Percentiles rank a stretch among this genome's conserved stretches.
These are phyloP conservation scores for Dionaea muscipula DNA, from an alignment of 179 eudicot genomes.

Conservation along the genomic window DNA sequence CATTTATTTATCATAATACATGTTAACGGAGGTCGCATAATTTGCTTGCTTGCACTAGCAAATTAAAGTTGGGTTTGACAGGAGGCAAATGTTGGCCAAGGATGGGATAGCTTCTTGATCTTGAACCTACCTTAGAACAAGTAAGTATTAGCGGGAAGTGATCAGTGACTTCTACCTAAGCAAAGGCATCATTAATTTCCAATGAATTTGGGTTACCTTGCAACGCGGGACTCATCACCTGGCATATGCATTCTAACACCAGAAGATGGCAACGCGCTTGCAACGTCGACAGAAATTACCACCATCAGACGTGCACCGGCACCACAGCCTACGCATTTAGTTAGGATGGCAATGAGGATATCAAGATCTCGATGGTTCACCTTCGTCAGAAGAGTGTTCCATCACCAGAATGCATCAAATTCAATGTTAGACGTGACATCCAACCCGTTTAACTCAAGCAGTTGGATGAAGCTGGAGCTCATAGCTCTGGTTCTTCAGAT, in stretches of 20 bases:
- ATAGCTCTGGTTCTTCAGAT: conserved; percentile 45
- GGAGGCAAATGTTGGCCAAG: too few relatives aligned
- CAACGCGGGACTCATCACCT: conserved; percentile 21
- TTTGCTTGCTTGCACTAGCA: too few relatives aligned
- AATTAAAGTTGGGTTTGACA: too few relatives aligned
- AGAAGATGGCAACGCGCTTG: conserved; percentile 13
- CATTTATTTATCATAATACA: too few relatives aligned
- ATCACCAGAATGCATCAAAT: conserved; percentile 75
- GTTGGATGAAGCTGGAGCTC: conserved; percentile 63
- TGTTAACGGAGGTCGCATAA: too few relatives aligned
- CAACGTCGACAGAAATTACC: conserved; percentile 4
- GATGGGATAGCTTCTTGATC: too few relatives aligned
- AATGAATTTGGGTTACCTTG: conserved; percentile 31
- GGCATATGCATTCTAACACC: conserved; percentile 9
- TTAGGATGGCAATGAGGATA: conserved; percentile 56
- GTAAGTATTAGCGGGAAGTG: background rate
- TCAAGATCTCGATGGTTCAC: conserved; percentile 76
- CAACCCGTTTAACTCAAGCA: conserved; percentile 58
- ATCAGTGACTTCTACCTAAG: background rate
- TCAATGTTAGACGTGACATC: conserved; percentile 51
- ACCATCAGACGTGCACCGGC: conserved; percentile 15
- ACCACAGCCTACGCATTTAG: conserved; percentile 26
- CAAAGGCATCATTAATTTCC: background rate
- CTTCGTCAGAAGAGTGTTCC: conserved; percentile 72
- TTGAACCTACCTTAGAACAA: too few relatives aligned